These are phyloP conservation scores for Alternaria sp. DNA, from an alignment of 2,329 filamentous ascomycete species.

Conservation along the genomic window DNA sequence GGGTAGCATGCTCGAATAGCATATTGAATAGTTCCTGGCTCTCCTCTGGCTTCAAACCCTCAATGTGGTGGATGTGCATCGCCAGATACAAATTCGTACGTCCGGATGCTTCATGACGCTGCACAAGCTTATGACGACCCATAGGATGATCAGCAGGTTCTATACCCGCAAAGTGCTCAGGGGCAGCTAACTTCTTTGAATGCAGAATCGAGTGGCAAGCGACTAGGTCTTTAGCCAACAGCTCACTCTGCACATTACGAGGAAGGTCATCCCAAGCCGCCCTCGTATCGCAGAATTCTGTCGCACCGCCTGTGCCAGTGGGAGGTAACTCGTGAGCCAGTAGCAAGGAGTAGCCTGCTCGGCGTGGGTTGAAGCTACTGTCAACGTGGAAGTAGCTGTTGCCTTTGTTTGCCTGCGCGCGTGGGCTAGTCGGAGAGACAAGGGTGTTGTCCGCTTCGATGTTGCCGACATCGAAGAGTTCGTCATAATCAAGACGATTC, in stretches of 20 bases:
- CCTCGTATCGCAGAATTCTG: not conserved
- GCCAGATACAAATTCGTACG: slow-evolving; percentile 60
- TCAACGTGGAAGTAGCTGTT: slow-evolving; percentile 43
- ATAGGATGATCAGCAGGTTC: slow-evolving; percentile 52
- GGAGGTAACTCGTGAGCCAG: slow-evolving; percentile 21
- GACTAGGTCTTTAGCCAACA: not conserved
- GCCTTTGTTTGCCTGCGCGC: slow-evolving; percentile 29
- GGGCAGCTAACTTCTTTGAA: slow-evolving; percentile 36
- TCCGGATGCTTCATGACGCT: slow-evolving; percentile 62
- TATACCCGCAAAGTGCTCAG: slow-evolving; percentile 59
- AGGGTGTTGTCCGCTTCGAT: slow-evolving; percentile 59
- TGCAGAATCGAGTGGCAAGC: not conserved
- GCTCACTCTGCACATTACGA: not conserved
- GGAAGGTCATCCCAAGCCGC: not conserved
- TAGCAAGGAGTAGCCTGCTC: slow-evolving; percentile 36
- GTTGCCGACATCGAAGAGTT: slow-evolving; percentile 68
- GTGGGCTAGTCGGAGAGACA: slow-evolving; percentile 31
- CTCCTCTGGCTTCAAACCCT: not conserved
- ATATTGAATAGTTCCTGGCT: not conserved
- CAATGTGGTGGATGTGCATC: not conserved
- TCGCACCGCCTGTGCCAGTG: not conserved
- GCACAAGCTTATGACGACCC: slow-evolving; percentile 60
- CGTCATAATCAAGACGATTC: slow-evolving; percentile 58
- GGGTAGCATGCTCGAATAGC: not conserved
- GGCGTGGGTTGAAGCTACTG: slow-evolving; percentile 41